Percentiles rank a stretch among this genome's conserved stretches.
phyloP scores from a whole-genome alignment of 345 rosid genomes.

The Euclidium syriacum region DNA sequence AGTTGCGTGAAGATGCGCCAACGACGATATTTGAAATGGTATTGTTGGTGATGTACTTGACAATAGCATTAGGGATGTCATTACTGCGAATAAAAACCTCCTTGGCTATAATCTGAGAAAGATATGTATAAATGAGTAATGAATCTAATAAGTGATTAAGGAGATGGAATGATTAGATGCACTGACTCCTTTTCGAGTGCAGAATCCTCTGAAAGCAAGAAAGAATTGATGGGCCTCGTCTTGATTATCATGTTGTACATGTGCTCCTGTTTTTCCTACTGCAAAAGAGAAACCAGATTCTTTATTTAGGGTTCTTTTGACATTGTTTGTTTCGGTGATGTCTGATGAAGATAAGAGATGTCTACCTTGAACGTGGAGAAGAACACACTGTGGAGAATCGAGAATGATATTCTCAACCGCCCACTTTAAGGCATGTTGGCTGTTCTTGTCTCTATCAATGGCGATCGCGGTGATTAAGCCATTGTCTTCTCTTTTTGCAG shows the following conservation, averaged over 20 bases:
- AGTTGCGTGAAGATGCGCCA: slow-evolving; percentile 46
- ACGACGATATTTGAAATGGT: slow-evolving; percentile 43
- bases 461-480: slow-evolving; percentile 45
- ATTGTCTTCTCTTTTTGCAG: slow-evolving; percentile 14
- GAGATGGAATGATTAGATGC: neutral
- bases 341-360: neutral
- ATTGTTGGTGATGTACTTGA: slow-evolving; percentile 35
- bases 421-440: slow-evolving; percentile 81
- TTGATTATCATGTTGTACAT: slow-evolving; percentile 23
- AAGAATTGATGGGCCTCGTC: slow-evolving; percentile 44
- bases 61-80: slow-evolving; percentile 52
- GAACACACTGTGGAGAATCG: slow-evolving; percentile 51
- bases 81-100: slow-evolving; percentile 48
- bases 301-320: neutral
- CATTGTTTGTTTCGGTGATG: neutral
- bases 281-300: slow-evolving; percentile 1
- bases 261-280: slow-evolving; percentile 28
- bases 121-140: neutral
- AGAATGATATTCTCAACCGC: slow-evolving; percentile 54
- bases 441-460: slow-evolving; percentile 70
- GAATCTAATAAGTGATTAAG: neutral
- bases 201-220: slow-evolving; percentile 64
- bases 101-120: slow-evolving; percentile 46
- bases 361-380: slow-evolving; percentile 51
- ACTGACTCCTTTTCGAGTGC: slow-evolving; percentile 66